A percentile compares a stretch with the other conserved stretches of the same genome.
phyloP scores from a whole-genome alignment of 2,329 filamentous ascomycete species.

The Zymoseptoria brevis region DNA sequence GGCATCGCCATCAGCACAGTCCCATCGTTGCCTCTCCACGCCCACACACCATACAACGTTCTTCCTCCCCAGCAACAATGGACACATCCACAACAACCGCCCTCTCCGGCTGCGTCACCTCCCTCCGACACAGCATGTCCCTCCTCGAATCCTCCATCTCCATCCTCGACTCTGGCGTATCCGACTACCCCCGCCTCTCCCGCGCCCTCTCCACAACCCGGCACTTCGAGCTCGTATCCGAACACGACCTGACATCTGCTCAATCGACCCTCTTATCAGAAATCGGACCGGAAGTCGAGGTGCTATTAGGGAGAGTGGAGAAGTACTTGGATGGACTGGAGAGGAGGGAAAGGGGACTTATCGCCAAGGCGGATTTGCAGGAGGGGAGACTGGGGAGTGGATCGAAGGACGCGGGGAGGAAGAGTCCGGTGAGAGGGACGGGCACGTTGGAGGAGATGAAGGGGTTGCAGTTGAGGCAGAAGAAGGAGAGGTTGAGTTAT shows the following conservation, averaged over 20 bases:
- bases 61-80: too few relatives aligned
- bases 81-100: conserved; percentile 29
- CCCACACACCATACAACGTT: too few relatives aligned
- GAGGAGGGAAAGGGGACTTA: conserved; percentile 72
- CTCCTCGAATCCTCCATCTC: conserved; percentile 55
- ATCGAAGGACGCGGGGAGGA: conserved; percentile 20
- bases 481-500: conserved; percentile 79
- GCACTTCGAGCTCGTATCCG: conserved; percentile 87
- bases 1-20: too few relatives aligned
- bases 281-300: conserved; percentile 76
- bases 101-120: conserved; percentile 53
- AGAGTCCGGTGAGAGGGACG: conserved; percentile 17
- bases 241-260: conserved; percentile 70
- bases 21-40: too few relatives aligned
- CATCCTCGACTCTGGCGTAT: conserved; percentile 54
- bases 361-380: conserved; percentile 74
- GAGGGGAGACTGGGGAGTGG: conserved; percentile 54
- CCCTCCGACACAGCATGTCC: conserved; percentile 53
- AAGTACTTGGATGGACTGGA: conserved; percentile 75
- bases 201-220: conserved; percentile 57
- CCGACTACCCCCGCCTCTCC: conserved; percentile 54
- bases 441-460: conserved; percentile 46
- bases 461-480: conserved; percentile 63
- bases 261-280: conserved; percentile 80
- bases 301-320: conserved; percentile 72